Percentiles rank a stretch among this genome's conserved stretches.
These are phyloP conservation scores for Mrakia gelida DNA, from an alignment of 768 basidiomycete species.

Conservation along the genomic window DNA sequence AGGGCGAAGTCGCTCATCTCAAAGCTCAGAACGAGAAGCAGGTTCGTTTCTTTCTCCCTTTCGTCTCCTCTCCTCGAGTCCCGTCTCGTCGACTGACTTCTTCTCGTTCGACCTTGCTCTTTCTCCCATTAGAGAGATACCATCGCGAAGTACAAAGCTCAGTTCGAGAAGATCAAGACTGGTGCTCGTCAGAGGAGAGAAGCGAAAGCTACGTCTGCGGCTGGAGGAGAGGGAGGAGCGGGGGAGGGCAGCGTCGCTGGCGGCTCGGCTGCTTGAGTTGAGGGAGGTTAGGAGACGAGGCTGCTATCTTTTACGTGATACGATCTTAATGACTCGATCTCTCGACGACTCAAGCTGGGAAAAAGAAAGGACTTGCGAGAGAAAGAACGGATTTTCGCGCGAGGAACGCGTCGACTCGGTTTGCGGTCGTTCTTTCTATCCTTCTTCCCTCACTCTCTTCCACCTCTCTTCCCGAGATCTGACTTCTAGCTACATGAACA, in stretches of 20 bases:
- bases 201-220: background rate
- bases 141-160: background rate
- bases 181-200: conserved; percentile 4
- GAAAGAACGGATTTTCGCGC: no score
- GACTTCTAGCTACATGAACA: no score
- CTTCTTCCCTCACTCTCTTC: no score
- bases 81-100: background rate
- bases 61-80: background rate
- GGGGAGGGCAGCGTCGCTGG: background rate
- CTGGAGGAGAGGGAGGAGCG: background rate
- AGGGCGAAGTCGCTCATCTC: conserved; percentile 1
- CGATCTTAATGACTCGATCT: no score
- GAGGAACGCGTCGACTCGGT: no score
- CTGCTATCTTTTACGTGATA: no score
- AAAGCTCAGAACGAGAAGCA: conserved; percentile 14
- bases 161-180: conserved; percentile 10
- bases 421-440: no score
- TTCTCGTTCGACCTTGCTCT: background rate
- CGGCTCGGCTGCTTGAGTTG: background rate
- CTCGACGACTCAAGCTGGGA: no score
- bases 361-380: no score
- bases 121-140: background rate
- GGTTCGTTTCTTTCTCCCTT: background rate
- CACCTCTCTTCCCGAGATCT: no score
- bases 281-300: background rate